These are phyloP conservation scores for Neurospora tetrasperma DNA, from an alignment of 495 filamentous ascomycete genomes.

Conservation along the genomic window DNA sequence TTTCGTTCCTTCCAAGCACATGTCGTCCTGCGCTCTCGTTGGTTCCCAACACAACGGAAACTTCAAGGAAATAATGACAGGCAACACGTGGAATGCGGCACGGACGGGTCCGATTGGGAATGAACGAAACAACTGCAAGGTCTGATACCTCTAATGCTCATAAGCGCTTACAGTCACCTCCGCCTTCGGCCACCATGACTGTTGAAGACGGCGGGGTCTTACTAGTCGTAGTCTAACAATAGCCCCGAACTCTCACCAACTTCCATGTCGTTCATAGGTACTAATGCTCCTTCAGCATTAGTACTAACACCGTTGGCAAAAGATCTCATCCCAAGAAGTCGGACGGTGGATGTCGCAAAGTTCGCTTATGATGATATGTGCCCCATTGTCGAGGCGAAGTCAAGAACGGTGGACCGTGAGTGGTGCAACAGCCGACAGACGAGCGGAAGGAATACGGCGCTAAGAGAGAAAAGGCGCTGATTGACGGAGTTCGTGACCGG, in stretches of 20 bases:
- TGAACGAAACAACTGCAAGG: neutral
- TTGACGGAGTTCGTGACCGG: neutral
- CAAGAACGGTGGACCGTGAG: neutral
- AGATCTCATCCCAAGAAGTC: neutral
- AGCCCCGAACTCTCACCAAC: neutral
- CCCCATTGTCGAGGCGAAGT: neutral
- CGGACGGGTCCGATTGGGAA: neutral
- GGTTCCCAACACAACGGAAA: neutral
- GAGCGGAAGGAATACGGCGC: neutral
- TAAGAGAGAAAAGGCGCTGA: neutral
- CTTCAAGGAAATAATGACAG: neutral
- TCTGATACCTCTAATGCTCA: neutral
- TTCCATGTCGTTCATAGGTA: neutral
- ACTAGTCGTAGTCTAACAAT: neutral
- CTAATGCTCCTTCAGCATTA: neutral
- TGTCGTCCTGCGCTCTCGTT: neutral
- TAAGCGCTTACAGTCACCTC: neutral
- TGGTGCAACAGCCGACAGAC: neutral
- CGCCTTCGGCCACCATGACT: neutral
- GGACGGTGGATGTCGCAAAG: neutral
- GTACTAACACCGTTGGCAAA: neutral
- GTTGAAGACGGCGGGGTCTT: neutral
- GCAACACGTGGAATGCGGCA: neutral
- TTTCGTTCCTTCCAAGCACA: neutral
- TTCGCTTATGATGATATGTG: neutral